phyloP scores from a whole-genome alignment of 179 eudicot species.

The Spergularia azorica region DNA sequence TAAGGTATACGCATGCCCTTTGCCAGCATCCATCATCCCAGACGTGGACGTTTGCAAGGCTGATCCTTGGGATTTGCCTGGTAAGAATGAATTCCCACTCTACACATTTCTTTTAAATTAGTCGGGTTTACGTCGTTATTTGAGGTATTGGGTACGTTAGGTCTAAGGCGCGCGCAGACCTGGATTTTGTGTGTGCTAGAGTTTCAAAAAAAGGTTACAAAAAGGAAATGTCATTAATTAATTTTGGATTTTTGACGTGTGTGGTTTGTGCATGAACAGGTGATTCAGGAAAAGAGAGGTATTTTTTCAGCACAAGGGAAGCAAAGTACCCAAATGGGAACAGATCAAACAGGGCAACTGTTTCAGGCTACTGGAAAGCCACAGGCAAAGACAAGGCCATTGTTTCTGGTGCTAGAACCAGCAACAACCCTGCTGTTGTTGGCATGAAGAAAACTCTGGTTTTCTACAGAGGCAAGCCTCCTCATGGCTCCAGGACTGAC shows the following conservation, averaged over 20 bases:
- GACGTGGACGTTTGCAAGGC: conserved; percentile 77
- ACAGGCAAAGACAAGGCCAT: conserved; percentile 86
- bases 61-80: conserved; percentile 92
- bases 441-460: conserved; percentile 97
- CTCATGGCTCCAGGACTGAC: conserved; percentile 73
- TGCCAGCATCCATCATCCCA: conserved; percentile 87
- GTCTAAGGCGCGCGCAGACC: not conserved
- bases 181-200: not conserved
- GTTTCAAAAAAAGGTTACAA: no score
- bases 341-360: conserved; percentile 86
- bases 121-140: no score
- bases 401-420: conserved; percentile 29
- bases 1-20: conserved; percentile 58
- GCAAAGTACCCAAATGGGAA: conserved; percentile 95
- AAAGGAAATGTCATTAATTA: not conserved
- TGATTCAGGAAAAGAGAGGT: conserved; percentile 67
- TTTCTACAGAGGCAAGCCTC: conserved; percentile 87
- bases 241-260: no score
- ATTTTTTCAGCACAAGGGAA: conserved; percentile 86
- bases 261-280: conserved; percentile 38
- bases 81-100: conserved; percentile 21
- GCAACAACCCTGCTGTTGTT: no score
- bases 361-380: conserved; percentile 95
- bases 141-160: no score
- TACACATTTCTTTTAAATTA: no score